phyloP scores from a whole-genome alignment of 2,329 filamentous ascomycete species.

The Arthrinium puccinioides region DNA sequence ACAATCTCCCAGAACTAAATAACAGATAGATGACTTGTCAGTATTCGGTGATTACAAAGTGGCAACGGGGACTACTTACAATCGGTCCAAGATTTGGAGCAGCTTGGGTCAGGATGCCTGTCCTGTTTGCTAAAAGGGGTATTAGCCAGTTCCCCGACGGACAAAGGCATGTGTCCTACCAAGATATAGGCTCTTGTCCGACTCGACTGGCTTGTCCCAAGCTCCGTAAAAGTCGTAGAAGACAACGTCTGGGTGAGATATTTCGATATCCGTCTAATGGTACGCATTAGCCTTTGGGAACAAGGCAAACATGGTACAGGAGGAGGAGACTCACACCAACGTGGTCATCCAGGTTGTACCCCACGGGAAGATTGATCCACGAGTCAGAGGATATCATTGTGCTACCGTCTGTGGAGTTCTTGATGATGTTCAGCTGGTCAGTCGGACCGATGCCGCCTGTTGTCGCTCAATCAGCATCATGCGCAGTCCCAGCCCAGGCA shows the following conservation, averaged over 20 bases:
- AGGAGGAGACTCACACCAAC: conserved; percentile 30
- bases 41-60: no score
- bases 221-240: conserved; percentile 62
- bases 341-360: conserved; percentile 52
- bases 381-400: conserved; percentile 41
- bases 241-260: conserved; percentile 34
- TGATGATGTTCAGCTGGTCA: conserved; percentile 48
- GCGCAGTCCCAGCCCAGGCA: background rate
- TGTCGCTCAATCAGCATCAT: conserved; percentile 6
- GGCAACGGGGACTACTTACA: conserved; percentile 21
- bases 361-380: conserved; percentile 54
- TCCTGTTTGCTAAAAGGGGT: conserved; percentile 10
- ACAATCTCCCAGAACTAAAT: conserved; percentile 51
- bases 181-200: conserved; percentile 37
- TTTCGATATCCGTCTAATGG: conserved; percentile 35
- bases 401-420: conserved; percentile 39
- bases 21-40: no score
- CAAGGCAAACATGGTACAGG: background rate
- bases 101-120: conserved; percentile 49
- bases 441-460: conserved; percentile 51
- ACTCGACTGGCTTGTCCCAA: conserved; percentile 38
- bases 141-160: background rate
- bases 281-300: conserved; percentile 1
- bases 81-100: conserved; percentile 57
- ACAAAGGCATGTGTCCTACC: conserved; percentile 18